Percentiles rank a stretch among this genome's conserved stretches.
Evolutionary conservation across 495 filamentous ascomycete species (phyloP).

Genomic region (Evernia prunastri): DNA sequence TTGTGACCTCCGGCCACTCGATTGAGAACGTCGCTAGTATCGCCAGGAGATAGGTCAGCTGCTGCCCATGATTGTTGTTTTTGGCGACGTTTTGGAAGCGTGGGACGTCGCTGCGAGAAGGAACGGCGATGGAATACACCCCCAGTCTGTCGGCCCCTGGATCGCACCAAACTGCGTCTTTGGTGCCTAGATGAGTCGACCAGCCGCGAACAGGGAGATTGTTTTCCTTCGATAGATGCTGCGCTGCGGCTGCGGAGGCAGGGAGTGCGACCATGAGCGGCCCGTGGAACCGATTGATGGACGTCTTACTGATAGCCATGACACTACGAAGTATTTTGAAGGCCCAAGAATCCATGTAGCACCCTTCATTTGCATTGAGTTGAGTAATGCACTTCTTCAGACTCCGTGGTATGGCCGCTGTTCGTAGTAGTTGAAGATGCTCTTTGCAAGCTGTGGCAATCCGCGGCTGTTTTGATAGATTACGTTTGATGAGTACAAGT

Average conservation of each 20-base stretch:
- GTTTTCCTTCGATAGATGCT: background rate
- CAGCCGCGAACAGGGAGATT: background rate
- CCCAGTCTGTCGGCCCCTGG: no score
- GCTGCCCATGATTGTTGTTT: no score
- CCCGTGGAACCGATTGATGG: background rate
- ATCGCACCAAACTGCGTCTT: no score
- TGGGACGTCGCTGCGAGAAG: no score
- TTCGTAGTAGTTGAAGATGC: background rate
- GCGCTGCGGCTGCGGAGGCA: background rate
- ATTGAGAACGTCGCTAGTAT: no score
- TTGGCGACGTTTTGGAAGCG: no score
- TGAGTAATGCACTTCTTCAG: background rate
- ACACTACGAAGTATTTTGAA: background rate
- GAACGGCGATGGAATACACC: no score
- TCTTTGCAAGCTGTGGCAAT: background rate
- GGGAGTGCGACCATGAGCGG: background rate
- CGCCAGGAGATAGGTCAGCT: no score
- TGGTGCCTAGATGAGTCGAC: background rate
- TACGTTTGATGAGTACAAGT: background rate
- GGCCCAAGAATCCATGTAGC: background rate
- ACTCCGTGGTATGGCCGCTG: background rate
- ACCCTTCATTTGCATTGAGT: background rate
- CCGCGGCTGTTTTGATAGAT: background rate
- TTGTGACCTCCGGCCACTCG: no score
- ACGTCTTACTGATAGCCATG: background rate